Conservation (phyloP, 2,329 filamentous ascomycete species). For the Penicillium corylophilum region DNA sequence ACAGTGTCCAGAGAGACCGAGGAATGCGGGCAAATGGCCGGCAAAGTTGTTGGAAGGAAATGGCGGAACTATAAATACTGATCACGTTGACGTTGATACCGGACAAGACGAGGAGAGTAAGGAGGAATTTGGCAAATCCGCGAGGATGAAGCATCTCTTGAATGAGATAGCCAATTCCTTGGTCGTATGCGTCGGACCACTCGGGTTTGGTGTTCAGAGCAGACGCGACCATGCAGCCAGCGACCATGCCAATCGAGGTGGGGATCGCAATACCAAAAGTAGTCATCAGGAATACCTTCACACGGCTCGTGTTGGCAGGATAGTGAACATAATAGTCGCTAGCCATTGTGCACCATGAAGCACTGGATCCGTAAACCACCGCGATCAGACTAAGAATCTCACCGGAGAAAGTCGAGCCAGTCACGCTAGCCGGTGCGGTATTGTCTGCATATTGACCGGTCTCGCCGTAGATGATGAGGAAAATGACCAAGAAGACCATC, state of each 20-base stretch:
- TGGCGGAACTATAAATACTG: slow-evolving; percentile 11
- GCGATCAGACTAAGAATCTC: slow-evolving; percentile 40
- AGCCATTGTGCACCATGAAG: slow-evolving; percentile 25
- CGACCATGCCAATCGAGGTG: slow-evolving; percentile 22
- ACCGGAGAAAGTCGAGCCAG: slow-evolving; percentile 28
- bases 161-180: slow-evolving; percentile 25
- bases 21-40: slow-evolving; percentile 46
- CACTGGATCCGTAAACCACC: slow-evolving; percentile 33
- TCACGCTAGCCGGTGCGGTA: slow-evolving; percentile 35
- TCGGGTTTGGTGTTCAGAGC: slow-evolving; percentile 19
- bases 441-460: slow-evolving; percentile 45
- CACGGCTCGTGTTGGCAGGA: slow-evolving; percentile 18
- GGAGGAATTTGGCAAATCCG: slow-evolving; percentile 32
- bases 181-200: slow-evolving; percentile 16
- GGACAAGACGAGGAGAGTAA: slow-evolving; percentile 33
- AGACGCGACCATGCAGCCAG: slow-evolving; percentile 20
- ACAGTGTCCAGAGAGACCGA: slow-evolving; percentile 50
- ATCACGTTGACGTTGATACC: slow-evolving; percentile 7
- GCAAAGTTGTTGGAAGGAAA: slow-evolving; percentile 43
- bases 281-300: slow-evolving; percentile 25
- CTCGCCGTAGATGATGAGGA: slow-evolving; percentile 53
- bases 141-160: slow-evolving; percentile 21
- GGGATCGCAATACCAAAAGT: slow-evolving; percentile 24
- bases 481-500: slow-evolving; percentile 35
- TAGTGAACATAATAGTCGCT: slow-evolving; percentile 29